Evolutionary conservation across 176 grass and related monocot species (phyloP), one percentile per base, ranked within the genome.

Genomic region (Stipa capillata): DNA sequence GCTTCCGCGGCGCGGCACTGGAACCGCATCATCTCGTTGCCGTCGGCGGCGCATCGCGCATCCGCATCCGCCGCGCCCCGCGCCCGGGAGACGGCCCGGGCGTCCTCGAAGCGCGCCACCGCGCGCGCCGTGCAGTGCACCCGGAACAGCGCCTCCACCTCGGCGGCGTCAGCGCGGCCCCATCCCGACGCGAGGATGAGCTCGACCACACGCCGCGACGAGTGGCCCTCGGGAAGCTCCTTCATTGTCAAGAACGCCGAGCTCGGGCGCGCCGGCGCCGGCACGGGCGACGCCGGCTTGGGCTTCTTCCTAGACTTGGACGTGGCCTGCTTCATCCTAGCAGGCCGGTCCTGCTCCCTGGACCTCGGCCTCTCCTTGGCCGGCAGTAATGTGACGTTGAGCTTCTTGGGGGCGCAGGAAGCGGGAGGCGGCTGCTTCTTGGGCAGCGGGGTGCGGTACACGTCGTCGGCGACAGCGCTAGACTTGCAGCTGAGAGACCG

Each of bases 11-110:
- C 43, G 65, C 57, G 80, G 86, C 86, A 83, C 55, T 89, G 87
- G 77, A 89, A 89, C 11, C 87, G 82, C 87, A 89, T 84, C 82
- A 81, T 23, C 69, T 89, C 87, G 82, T 89, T 85, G 7, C 87
- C 87, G 61, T 89, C 87, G 34, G 87, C 87, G 41, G 81, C 81
- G 69, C 87, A 89, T 4, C 87, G 87, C 29, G 74, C 53, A 39
- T 66, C 69, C 10, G 13, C 17, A 18, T 12, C 79, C 25, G 51
- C 66, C 24, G 43, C 28, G 11, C 36, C 80, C 0, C 39, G 28
- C 4, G 75, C 49, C 10, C 61, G 50, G 3, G 76, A 81, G 0
- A 77, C 77, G 9, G 51, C 32, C 7, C 82, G 82, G 60, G 54
- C 78, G 69, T 76, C 76, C 76, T 89, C 82, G 70, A 84, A 89